Base-by-base conservation (phyloP, 2,329 filamentous ascomycete species). In the Trichoderma koningiopsis region DNA sequence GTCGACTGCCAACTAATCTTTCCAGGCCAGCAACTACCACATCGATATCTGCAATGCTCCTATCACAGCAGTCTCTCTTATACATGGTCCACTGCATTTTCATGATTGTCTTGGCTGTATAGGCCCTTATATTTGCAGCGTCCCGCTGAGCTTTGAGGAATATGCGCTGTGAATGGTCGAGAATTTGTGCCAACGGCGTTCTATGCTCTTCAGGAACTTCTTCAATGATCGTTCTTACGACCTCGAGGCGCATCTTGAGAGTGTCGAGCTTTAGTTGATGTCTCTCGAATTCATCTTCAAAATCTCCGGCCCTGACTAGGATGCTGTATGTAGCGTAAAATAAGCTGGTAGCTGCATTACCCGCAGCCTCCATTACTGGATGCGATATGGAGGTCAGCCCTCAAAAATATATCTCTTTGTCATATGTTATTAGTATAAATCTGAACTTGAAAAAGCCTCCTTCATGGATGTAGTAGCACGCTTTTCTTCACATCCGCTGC, bases 261-360 rank as follows among this genome's bases (percentile, higher is more conserved):
- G 40, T 52, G 35, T 7, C 43, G 14, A 63, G 60, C 24, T 52
- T 63, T 7, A 68, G 29, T 29, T 68, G 57, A 27, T 62, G 62
- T 37, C 31, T 40, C 5, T 35, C 65, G 7, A 68, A 68, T 2
- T 43, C 65, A 19, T 55, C 33, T 31, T 62, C 56, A 24, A 68
- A 68, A 3, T 60, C 40, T 5, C 47, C 8, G n/a, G 56, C 65
- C 16, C 37, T 29, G 13, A 10, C 53, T n/a, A 40, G 16, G 3
- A 31, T n/a, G 11, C 40, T 24, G 7, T 27, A 43, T n/a, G 37
- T 37, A 10, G 53, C 19, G 24, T 35, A 13, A 37, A 63, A 7
- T 0, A 52, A 55, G 60, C 22, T 40, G 10, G 11, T 3, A 6
- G 5, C 47, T 14, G 47, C 24, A 14, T 49, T 16, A 7, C 40